Conservation (phyloP, 306 rosid species). For the Prosopis cineraria region DNA sequence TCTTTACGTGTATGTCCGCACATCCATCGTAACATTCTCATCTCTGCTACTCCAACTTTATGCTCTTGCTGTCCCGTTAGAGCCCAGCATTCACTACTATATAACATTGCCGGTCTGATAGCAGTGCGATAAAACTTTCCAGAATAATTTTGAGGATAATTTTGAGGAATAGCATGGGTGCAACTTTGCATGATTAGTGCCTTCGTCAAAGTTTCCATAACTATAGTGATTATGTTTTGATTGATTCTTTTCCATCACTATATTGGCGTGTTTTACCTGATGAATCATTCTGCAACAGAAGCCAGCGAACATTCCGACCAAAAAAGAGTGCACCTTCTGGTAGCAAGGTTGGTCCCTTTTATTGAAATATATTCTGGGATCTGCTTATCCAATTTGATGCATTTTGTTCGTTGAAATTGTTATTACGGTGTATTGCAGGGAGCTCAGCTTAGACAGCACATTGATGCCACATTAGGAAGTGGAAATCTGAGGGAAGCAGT, state of each 20-base stretch:
- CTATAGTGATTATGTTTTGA: slow-evolving; percentile 21
- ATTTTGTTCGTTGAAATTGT: slow-evolving; percentile 22
- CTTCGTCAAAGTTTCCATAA: slow-evolving; percentile 21
- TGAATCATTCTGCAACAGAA: slow-evolving; percentile 62
- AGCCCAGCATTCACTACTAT: too few species aligned
- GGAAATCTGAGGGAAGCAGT: slow-evolving; percentile 99
- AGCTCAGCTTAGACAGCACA: slow-evolving; percentile 96
- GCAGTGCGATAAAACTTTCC: too few species aligned
- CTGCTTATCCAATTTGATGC: slow-evolving; percentile 18
- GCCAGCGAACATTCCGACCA: slow-evolving; percentile 96
- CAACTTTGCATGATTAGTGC: slow-evolving; percentile 28
- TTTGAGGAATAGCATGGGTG: slow-evolving; percentile 16
- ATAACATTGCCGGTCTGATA: too few species aligned
- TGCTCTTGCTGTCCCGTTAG: too few species aligned
- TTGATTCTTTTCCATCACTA: slow-evolving; percentile 28
- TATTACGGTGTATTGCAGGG: slow-evolving; percentile 64
- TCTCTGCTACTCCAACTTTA: too few species aligned
- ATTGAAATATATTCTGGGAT: neutral
- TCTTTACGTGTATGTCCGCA: too few species aligned
- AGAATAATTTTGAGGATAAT: too few species aligned
- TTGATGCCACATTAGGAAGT: slow-evolving; percentile 97
- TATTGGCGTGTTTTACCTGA: slow-evolving; percentile 17
- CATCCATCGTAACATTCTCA: too few species aligned
- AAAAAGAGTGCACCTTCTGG: slow-evolving; percentile 98
- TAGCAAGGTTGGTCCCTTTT: slow-evolving; percentile 76